Percentiles rank a stretch among this genome's conserved stretches.
These are phyloP conservation scores for Daedaleopsis sinensis DNA, from an alignment of 768 basidiomycete species.

Conservation along the genomic window DNA sequence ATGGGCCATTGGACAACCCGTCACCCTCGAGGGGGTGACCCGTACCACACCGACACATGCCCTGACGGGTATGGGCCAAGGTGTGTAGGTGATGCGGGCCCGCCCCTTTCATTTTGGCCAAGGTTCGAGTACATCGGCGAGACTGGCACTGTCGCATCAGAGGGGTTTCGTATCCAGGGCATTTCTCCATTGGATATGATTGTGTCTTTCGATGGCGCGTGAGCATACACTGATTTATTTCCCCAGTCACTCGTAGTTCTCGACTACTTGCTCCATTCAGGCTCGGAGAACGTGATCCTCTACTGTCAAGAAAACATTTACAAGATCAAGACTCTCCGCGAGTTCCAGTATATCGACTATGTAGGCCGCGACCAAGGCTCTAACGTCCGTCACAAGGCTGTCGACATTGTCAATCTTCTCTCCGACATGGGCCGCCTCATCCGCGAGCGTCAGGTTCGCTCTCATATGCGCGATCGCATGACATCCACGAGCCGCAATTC, in stretches of 20 bases:
- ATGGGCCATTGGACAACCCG: no score
- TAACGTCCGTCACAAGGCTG: slow-evolving; percentile 93
- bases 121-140: no score
- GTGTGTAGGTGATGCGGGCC: no score
- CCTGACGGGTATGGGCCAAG: no score
- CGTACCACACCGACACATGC: no score
- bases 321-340: slow-evolving; percentile 95
- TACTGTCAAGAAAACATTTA: slow-evolving; percentile 97
- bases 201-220: no score
- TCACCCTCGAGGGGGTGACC: no score
- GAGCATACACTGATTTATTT: not conserved
- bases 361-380: slow-evolving; percentile 91
- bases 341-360: slow-evolving; percentile 96
- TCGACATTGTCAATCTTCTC: slow-evolving; percentile 92
- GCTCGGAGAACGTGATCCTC: slow-evolving; percentile 93
- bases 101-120: no score
- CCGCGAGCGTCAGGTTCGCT: slow-evolving; percentile 75
- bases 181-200: no score
- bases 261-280: slow-evolving; percentile 92
- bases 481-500: slow-evolving; percentile 43
- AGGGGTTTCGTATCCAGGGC: no score
- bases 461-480: slow-evolving; percentile 92
- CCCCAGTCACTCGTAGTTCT: slow-evolving; percentile 81
- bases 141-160: no score
- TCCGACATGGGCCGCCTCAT: slow-evolving; percentile 78